These are phyloP conservation scores for Stephania cephalantha DNA, from an alignment of 164 flowering plant genomes.

Conservation along the genomic window DNA sequence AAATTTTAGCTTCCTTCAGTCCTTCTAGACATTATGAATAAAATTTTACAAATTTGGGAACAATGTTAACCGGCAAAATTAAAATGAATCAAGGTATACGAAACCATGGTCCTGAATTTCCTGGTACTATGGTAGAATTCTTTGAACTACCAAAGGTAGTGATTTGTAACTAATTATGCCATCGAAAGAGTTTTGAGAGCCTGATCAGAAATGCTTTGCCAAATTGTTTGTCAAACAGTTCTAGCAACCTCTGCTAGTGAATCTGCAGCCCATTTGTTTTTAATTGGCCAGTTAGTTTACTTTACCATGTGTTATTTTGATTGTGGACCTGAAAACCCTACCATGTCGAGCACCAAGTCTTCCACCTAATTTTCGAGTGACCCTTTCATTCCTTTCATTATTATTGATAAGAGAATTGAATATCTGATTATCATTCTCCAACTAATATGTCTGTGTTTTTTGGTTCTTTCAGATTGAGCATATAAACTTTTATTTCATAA, in stretches of 20 bases:
- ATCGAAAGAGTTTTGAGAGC: neutral
- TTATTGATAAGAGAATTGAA: neutral
- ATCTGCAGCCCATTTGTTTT: neutral
- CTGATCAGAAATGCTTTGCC: neutral
- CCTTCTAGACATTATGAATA: too few species aligned
- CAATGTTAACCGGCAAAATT: too few species aligned
- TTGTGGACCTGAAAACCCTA: neutral
- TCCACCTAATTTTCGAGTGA: neutral
- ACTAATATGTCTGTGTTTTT: neutral
- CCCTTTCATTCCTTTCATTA: neutral
- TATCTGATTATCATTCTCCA: too few species aligned
- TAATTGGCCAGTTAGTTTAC: neutral
- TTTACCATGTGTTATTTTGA: neutral
- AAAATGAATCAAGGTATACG: too few species aligned
- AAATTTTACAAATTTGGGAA: too few species aligned
- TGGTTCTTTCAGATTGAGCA: neutral
- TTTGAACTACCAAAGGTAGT: neutral
- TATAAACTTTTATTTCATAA: neutral
- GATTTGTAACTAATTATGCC: neutral
- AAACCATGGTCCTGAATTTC: neutral
- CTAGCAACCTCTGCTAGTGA: neutral
- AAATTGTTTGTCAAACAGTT: neutral
- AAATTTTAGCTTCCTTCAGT: too few species aligned
- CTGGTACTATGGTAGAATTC: neutral
- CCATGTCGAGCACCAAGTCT: neutral